A percentile compares a stretch with the other conserved stretches of the same genome.
phyloP scores from a whole-genome alignment of 2,329 filamentous ascomycete genomes.

The Trichoderma sp. region DNA sequence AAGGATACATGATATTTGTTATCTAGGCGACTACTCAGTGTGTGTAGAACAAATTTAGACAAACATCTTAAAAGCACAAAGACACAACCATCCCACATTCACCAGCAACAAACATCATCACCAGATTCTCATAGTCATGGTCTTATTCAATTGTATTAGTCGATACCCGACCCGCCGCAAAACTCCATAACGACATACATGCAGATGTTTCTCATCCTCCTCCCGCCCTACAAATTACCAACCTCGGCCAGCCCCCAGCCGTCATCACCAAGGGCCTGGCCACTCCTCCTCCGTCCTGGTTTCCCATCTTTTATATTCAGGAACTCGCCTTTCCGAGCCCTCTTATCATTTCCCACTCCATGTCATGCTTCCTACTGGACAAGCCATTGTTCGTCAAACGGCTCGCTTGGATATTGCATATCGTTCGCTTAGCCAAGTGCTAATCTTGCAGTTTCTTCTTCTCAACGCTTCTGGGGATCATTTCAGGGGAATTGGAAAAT shows the following conservation, averaged over 20 bases:
- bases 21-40: background rate
- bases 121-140: background rate
- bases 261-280: background rate
- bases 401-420: slow-evolving; percentile 1
- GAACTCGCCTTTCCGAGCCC: background rate
- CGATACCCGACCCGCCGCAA: background rate
- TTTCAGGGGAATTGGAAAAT: background rate
- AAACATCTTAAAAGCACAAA: background rate
- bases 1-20: background rate
- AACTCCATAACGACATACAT: slow-evolving; percentile 20
- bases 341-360: background rate
- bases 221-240: background rate
- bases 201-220: slow-evolving; percentile 5
- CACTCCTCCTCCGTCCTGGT: background rate
- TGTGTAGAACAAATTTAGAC: background rate
- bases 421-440: background rate
- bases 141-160: slow-evolving; percentile 17
- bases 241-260: background rate
- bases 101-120: background rate
- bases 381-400: slow-evolving; percentile 8
- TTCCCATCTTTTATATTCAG: background rate
- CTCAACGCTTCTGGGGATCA: slow-evolving; percentile 14
- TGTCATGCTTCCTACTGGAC: background rate
- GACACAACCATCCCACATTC: background rate
- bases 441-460: slow-evolving; percentile 1